Base-by-base conservation (phyloP, 805 yeast species). In the Ogataea polymorpha region DNA sequence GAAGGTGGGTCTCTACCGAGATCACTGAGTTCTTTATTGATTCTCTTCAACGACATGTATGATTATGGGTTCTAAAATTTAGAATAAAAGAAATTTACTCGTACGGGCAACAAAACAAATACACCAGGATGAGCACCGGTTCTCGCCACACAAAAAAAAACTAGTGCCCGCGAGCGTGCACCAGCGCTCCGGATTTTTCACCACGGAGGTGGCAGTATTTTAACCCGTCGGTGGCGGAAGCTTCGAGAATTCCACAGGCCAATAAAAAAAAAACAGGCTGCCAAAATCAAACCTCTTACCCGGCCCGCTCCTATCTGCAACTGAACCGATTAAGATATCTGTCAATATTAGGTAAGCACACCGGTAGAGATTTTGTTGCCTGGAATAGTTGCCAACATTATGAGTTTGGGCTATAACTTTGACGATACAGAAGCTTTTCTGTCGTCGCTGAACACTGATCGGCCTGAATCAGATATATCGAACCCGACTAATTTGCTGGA, bases 1-100 rank as follows among this genome's bases (percentile, higher is more conserved):
- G 97, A 86, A 58, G 98, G 98, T 50, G 99, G 99, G 66, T 91
- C 99, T 75, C 96, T 88, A 65, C 96, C 96, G 63, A 91, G 77
- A 68, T 93, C 99, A 58, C 83, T 82, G 59, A 93, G 78, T 73
- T 91, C 99, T 72, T 91, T 91, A 71, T 87, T 86, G 60, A 91
- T 88, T 77, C 99, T 89, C 72, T 93, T 93, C 58, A 80, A 74
- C 53, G 98, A 93, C 96, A 89, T 88, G 39, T 40, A 35, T 34
- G 35, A 40, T 29, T 40, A 40, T 40, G 39, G 43, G 35, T 30
- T 34, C 39, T 34, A 35, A 40, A 40, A 28, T 30, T 34, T 30
- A 30, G 30, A 40, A 24, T 40, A 35, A 40, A 34, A 34, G 43
- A 40, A 40, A 40, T 30, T 40, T 35, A 40, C 34, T 35, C 35